Evolutionary conservation across 352 stramenopile species (phyloP).

Genomic region (Phytophthora melonis): DNA sequence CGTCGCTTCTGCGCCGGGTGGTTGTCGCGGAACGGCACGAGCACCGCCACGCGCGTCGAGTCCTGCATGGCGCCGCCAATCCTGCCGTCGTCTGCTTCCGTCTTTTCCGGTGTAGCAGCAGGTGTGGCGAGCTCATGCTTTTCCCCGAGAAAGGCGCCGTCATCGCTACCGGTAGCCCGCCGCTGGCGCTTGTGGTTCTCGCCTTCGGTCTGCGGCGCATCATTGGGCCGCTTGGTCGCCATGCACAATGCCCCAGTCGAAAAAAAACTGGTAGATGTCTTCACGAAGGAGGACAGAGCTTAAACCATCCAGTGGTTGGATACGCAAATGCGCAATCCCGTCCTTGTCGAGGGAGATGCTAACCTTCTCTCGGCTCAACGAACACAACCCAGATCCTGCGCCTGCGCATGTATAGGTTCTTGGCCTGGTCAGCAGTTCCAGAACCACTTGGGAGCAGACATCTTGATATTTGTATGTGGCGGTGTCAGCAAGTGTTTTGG

Average conservation of each 20-base stretch:
- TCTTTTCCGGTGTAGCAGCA: constrained; percentile 16
- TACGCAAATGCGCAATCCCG: constrained; percentile 88
- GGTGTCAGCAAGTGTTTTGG: neutral
- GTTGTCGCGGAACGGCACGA: constrained; percentile 95
- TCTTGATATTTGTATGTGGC: constrained; percentile 36
- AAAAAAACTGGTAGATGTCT: constrained; percentile 87
- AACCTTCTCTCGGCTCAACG: constrained; percentile 95
- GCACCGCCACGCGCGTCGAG: constrained; percentile 72
- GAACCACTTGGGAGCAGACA: neutral
- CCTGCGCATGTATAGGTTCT: constrained; percentile 23
- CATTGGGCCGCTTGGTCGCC: constrained; percentile 22
- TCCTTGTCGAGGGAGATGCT: constrained; percentile 96
- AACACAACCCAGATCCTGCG: constrained; percentile 57
- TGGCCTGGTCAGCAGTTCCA: constrained; percentile 46
- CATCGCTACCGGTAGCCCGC: neutral
- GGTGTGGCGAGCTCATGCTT: neutral
- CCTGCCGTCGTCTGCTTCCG: neutral
- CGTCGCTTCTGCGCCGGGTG: constrained; percentile 90
- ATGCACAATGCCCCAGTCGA: constrained; percentile 6
- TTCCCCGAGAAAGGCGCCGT: constrained; percentile 10
- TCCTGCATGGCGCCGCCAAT: constrained; percentile 21
- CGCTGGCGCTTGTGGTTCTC: constrained; percentile 29
- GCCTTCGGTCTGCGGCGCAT: constrained; percentile 9
- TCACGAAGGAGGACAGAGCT: constrained; percentile 67
- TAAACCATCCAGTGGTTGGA: constrained; percentile 87